These are phyloP conservation scores for Trichosanthes cucumerina DNA, from an alignment of 306 rosid species.

Conservation along the genomic window DNA sequence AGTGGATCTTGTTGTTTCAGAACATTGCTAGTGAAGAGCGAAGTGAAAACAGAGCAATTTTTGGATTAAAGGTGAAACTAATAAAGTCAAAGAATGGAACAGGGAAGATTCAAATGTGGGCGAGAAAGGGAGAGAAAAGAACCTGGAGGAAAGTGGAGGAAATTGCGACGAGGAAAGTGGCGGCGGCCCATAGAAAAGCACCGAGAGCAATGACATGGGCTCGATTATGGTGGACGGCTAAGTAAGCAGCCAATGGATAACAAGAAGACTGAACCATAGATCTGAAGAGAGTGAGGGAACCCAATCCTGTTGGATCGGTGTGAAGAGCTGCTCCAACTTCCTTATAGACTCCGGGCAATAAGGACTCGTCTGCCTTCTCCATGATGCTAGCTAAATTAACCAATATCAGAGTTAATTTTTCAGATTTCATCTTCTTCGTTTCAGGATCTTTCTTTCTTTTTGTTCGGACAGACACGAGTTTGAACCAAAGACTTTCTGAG, in stretches of 20 bases:
- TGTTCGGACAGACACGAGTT: too few species aligned
- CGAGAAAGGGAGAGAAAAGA: not conserved
- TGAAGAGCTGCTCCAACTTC: constrained; percentile 82
- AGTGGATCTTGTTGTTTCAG: too few species aligned
- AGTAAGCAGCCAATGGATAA: constrained; percentile 80
- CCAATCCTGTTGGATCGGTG: constrained; percentile 77
- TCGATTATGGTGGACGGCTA: constrained; percentile 57
- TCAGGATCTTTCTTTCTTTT: too few species aligned
- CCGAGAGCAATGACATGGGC: constrained; percentile 72
- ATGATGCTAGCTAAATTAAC: constrained; percentile 67
- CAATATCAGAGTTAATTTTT: too few species aligned
- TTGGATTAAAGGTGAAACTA: too few species aligned
- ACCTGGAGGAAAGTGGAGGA: constrained; percentile 48
- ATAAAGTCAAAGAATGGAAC: too few species aligned
- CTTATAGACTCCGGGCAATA: constrained; percentile 81
- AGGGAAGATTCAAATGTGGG: too few species aligned
- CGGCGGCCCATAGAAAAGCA: constrained; percentile 72
- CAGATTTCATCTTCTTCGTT: too few species aligned
- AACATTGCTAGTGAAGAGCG: too few species aligned
- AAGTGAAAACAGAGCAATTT: too few species aligned
- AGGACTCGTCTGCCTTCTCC: constrained; percentile 87
- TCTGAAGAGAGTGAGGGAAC: constrained; percentile 79
- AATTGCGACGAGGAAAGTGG: constrained; percentile 71
- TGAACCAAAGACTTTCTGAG: too few species aligned
- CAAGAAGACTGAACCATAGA: constrained; percentile 64